These are phyloP conservation scores for Eragrostis tef DNA, from an alignment of 202 grass and related monocot genomes.

Conservation along the genomic window DNA sequence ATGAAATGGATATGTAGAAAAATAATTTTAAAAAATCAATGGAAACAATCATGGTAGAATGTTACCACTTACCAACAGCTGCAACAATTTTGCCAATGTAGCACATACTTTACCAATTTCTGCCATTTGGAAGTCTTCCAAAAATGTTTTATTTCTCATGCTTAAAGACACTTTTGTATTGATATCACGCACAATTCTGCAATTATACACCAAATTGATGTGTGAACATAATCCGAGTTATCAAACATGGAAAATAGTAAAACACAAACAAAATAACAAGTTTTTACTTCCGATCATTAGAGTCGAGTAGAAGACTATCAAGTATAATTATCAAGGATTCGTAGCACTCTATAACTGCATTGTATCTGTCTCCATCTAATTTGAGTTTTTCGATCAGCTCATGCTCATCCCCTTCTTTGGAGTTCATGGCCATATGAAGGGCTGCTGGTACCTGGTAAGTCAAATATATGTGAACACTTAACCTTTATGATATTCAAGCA, in stretches of 20 bases:
- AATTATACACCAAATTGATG: slow-evolving; percentile 35
- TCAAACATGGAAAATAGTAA: background rate
- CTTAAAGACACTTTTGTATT: slow-evolving; percentile 51
- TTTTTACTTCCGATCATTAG: slow-evolving; percentile 60
- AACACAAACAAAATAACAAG: slow-evolving; percentile 27
- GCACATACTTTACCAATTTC: slow-evolving; percentile 76
- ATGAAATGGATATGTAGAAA: slow-evolving; percentile 9
- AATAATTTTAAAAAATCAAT: slow-evolving; percentile 3
- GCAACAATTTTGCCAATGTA: slow-evolving; percentile 73
- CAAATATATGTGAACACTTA: slow-evolving; percentile 32
- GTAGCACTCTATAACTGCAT: slow-evolving; percentile 84
- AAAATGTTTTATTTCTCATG: slow-evolving; percentile 50
- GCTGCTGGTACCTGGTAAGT: slow-evolving; percentile 79
- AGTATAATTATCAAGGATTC: slow-evolving; percentile 73
- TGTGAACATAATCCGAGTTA: slow-evolving; percentile 1
- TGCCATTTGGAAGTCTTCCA: slow-evolving; percentile 61
- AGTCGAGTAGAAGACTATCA: slow-evolving; percentile 52
- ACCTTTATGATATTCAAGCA: slow-evolving; percentile 6
- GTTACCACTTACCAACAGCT: slow-evolving; percentile 59
- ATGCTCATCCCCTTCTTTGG: slow-evolving; percentile 70
- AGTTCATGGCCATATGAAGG: slow-evolving; percentile 89
- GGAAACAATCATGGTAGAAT: background rate
- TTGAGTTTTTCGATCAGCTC: slow-evolving; percentile 80
- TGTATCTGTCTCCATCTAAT: slow-evolving; percentile 69
- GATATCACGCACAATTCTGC: slow-evolving; percentile 61